phyloP scores from a whole-genome alignment of 1,284 basidiomycete species.

The Trametes versicolor region DNA sequence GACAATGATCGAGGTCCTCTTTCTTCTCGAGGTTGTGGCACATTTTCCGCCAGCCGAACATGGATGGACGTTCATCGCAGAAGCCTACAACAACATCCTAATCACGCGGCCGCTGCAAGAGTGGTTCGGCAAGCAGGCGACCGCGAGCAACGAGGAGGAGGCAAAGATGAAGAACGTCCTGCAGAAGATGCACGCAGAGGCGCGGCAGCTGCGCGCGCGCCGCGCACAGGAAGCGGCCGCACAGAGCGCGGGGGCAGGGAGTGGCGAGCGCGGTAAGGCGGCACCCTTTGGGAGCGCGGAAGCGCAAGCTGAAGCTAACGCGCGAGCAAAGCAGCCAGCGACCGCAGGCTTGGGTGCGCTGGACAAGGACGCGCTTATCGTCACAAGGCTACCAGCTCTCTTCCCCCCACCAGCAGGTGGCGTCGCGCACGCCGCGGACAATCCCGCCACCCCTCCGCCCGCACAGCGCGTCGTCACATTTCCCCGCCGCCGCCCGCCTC shows the following conservation, averaged over 20 bases:
- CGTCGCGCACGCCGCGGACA: constrained; percentile 11
- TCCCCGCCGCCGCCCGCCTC: constrained; percentile 31
- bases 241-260: neutral
- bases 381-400: constrained; percentile 25
- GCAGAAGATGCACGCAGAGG: constrained; percentile 25
- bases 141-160: constrained; percentile 31
- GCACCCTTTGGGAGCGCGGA: constrained; percentile 33
- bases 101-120: constrained; percentile 34
- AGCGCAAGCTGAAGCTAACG: constrained; percentile 32
- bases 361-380: constrained; percentile 22
- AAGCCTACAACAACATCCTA: constrained; percentile 37
- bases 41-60: constrained; percentile 34
- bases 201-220: constrained; percentile 21
- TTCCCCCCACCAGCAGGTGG: constrained; percentile 1
- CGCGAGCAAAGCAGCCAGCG: constrained; percentile 24
- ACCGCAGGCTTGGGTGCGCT: neutral
- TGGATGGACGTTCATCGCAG: constrained; percentile 34
- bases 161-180: constrained; percentile 27
- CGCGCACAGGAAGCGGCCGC: constrained; percentile 4
- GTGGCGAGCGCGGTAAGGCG: constrained; percentile 26
- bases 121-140: constrained; percentile 32
- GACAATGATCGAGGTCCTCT: constrained; percentile 34
- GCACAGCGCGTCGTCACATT: constrained; percentile 23
- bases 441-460: constrained; percentile 14
- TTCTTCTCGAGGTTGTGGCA: constrained; percentile 34